These are phyloP conservation scores for Mucor indicus DNA, from an alignment of 371 early-diverging fungal species.

Conservation along the genomic window DNA sequence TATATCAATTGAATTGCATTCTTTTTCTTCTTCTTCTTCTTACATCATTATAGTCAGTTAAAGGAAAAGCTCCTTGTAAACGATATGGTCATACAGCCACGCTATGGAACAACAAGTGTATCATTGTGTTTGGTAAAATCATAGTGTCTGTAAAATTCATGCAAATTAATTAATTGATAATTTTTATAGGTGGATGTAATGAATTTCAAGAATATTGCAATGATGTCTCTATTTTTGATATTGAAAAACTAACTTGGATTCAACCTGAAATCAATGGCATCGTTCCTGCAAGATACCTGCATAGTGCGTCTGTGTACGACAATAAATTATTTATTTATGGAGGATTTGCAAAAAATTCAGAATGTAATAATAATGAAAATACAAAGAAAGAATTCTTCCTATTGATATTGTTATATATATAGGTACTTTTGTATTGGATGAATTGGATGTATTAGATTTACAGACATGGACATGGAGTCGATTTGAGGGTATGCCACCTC, in stretches of 20 bases:
- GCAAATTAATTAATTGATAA: neutral
- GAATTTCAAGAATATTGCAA: constrained; percentile 56
- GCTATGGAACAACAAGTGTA: constrained; percentile 48
- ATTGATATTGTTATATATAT: too few relatives aligned
- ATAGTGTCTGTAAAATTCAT: neutral
- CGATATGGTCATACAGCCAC: constrained; percentile 59
- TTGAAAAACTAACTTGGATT: constrained; percentile 54
- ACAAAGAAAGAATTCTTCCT: too few relatives aligned
- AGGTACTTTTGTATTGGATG: constrained; percentile 61
- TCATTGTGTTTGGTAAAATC: constrained; percentile 54
- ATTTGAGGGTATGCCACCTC: constrained; percentile 50
- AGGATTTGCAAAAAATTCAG: constrained; percentile 57
- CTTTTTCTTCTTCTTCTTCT: too few relatives aligned
- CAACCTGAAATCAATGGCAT: constrained; percentile 51
- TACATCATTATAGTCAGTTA: constrained; percentile 33
- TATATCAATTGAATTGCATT: too few relatives aligned
- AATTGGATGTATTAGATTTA: constrained; percentile 54
- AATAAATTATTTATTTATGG: constrained; percentile 65
- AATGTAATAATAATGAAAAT: constrained; percentile 54
- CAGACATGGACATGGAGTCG: constrained; percentile 57
- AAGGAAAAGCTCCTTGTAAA: constrained; percentile 52
- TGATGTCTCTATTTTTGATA: constrained; percentile 61
- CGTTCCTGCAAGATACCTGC: constrained; percentile 55
- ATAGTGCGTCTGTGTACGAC: constrained; percentile 58
- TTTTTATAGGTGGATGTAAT: constrained; percentile 50